Conservation (phyloP, 192 early-diverging fungal genomes). For the Backusella westeae region DNA sequence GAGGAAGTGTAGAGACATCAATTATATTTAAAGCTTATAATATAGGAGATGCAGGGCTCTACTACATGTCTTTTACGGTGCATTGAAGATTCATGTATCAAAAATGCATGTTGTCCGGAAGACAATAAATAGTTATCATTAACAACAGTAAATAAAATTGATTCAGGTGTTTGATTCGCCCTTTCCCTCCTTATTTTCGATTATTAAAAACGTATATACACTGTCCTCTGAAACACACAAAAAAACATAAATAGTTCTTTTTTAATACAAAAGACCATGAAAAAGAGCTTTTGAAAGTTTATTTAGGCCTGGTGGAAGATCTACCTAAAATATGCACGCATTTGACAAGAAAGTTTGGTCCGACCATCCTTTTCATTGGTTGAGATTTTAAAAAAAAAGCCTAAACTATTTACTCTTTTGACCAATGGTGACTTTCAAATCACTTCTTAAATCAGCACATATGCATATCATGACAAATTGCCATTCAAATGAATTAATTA, state of each 20-base stretch:
- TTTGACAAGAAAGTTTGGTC: too few relatives aligned
- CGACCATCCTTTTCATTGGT: too few relatives aligned
- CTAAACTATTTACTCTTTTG: too few relatives aligned
- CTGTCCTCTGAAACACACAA: neutral
- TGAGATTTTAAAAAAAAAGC: too few relatives aligned
- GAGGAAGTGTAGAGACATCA: neutral
- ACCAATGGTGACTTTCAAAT: too few relatives aligned
- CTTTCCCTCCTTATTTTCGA: neutral
- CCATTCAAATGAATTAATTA: too few relatives aligned
- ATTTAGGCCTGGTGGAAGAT: neutral
- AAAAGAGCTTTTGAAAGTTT: neutral
- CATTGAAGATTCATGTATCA: constrained; percentile 31
- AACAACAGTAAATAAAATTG: neutral
- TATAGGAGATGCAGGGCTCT: neutral
- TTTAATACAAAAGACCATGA: neutral
- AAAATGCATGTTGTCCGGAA: constrained; percentile 39
- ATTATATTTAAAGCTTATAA: neutral
- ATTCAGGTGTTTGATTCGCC: neutral
- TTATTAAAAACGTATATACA: neutral
- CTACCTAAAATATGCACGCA: neutral
- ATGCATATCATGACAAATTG: too few relatives aligned
- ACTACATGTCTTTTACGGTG: constrained; percentile 29
- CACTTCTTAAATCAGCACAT: too few relatives aligned
- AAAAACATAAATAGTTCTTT: neutral
- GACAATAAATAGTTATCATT: neutral